These are phyloP conservation scores for Cercospora zeina DNA, from an alignment of 2,329 filamentous ascomycete genomes.

Conservation along the genomic window DNA sequence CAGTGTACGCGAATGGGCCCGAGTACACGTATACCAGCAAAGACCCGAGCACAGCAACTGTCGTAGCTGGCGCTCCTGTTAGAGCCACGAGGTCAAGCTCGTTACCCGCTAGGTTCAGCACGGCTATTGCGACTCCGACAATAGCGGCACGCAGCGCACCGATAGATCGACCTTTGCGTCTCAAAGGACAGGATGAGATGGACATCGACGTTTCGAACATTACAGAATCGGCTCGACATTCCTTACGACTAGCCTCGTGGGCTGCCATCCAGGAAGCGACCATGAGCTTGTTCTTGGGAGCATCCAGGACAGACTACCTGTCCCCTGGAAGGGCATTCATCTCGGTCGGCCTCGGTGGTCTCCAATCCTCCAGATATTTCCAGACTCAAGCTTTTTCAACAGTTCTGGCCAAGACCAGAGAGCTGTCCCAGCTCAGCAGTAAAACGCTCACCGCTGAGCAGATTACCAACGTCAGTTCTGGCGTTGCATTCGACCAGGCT, in stretches of 20 bases:
- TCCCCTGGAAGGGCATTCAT: background rate
- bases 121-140: background rate
- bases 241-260: slow-evolving; percentile 5
- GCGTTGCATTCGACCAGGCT: slow-evolving; percentile 3
- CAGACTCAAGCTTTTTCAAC: slow-evolving; percentile 12
- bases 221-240: background rate
- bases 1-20: background rate
- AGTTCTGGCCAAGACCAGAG: slow-evolving; percentile 1
- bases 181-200: background rate
- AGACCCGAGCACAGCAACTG: background rate
- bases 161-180: background rate
- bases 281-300: slow-evolving; percentile 11
- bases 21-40: background rate
- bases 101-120: background rate
- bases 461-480: slow-evolving; percentile 2
- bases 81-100: background rate
- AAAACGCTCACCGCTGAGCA: background rate
- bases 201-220: slow-evolving; percentile 5
- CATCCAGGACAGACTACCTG: background rate
- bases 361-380: background rate
- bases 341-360: background rate
- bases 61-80: background rate
- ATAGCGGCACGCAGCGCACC: background rate
- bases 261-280: slow-evolving; percentile 11
- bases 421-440: background rate